A percentile compares a stretch with the other conserved stretches of the same genome.
These are phyloP conservation scores for Diplosphaera chodatii DNA, from an alignment of 139 green algal genomes.

Conservation along the genomic window DNA sequence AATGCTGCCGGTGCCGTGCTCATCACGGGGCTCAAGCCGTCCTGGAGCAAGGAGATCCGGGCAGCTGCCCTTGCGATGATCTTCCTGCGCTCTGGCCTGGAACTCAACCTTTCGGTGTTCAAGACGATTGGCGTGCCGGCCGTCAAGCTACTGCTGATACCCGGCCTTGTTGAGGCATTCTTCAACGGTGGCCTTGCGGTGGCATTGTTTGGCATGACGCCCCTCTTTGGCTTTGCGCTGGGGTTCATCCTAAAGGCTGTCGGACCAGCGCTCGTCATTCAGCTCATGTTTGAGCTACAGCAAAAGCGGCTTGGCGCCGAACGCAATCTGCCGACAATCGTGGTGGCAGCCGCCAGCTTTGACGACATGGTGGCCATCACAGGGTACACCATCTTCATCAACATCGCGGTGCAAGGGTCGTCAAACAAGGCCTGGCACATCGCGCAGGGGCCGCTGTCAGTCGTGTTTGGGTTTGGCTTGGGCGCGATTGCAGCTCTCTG, in stretches of 20 bases:
- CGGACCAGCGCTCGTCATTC: not conserved
- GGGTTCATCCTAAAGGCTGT: conserved; percentile 85
- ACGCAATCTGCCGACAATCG: conserved; percentile 28
- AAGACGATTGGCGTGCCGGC: conserved; percentile 26
- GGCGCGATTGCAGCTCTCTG: conserved; percentile 13
- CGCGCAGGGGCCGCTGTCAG: conserved; percentile 26
- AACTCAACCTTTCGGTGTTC: conserved; percentile 63
- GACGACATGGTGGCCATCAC: conserved; percentile 42
- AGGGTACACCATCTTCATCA: conserved; percentile 9
- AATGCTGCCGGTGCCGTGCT: conserved; percentile 53
- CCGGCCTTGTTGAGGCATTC: conserved; percentile 62
- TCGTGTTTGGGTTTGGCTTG: conserved; percentile 23
- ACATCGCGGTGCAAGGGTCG: not conserved
- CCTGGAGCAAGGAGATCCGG: conserved; percentile 62
- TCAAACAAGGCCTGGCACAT: conserved; percentile 22
- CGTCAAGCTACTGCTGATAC: conserved; percentile 40
- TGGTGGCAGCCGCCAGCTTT: conserved; percentile 37
- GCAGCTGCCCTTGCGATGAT: conserved; percentile 69
- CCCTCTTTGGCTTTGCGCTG: conserved; percentile 46
- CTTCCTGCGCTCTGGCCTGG: conserved; percentile 74
- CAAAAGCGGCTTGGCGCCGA: conserved; percentile 45
- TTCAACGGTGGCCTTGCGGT: conserved; percentile 50
- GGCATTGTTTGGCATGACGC: conserved; percentile 45
- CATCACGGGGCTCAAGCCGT: conserved; percentile 35
- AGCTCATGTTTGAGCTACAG: conserved; percentile 47